These are phyloP conservation scores for Trypanosoma avium DNA, from an alignment of 208 protist genomes.

Conservation along the genomic window DNA sequence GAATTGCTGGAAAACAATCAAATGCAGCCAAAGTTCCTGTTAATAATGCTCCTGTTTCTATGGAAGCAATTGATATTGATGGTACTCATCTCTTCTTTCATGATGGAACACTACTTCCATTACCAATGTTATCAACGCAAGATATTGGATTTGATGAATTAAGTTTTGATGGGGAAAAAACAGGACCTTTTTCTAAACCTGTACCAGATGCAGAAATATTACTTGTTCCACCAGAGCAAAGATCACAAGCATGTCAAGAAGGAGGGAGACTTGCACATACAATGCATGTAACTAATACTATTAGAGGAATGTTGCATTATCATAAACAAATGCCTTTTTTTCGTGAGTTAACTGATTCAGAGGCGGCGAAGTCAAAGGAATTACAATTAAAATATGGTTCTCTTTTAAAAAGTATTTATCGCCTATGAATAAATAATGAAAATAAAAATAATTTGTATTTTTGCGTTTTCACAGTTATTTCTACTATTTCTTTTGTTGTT, in stretches of 20 bases:
- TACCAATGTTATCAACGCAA: slow-evolving; percentile 59
- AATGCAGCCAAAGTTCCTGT: slow-evolving; percentile 11
- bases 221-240: slow-evolving; percentile 28
- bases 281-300: slow-evolving; percentile 41
- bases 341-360: slow-evolving; percentile 38
- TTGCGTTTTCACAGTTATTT: slow-evolving; percentile 16
- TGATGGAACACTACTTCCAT: slow-evolving; percentile 38
- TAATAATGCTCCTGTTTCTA: slow-evolving; percentile 5
- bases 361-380: slow-evolving; percentile 45
- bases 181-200: slow-evolving; percentile 17
- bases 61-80: slow-evolving; percentile 11
- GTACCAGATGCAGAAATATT: slow-evolving; percentile 19
- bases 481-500: background rate
- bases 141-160: slow-evolving; percentile 81
- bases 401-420: slow-evolving; percentile 62
- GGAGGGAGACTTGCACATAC: slow-evolving; percentile 31
- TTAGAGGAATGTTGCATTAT: slow-evolving; percentile 49
- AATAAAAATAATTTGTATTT: too few species aligned
- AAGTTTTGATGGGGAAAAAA: slow-evolving; percentile 4
- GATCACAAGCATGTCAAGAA: slow-evolving; percentile 2
- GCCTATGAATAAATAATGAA: slow-evolving; percentile 20
- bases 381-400: slow-evolving; percentile 60
- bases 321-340: slow-evolving; percentile 43
- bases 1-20: background rate
- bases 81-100: slow-evolving; percentile 28